phyloP scores from a whole-genome alignment of 2,329 filamentous ascomycete species.

The Botrytis medusae region DNA sequence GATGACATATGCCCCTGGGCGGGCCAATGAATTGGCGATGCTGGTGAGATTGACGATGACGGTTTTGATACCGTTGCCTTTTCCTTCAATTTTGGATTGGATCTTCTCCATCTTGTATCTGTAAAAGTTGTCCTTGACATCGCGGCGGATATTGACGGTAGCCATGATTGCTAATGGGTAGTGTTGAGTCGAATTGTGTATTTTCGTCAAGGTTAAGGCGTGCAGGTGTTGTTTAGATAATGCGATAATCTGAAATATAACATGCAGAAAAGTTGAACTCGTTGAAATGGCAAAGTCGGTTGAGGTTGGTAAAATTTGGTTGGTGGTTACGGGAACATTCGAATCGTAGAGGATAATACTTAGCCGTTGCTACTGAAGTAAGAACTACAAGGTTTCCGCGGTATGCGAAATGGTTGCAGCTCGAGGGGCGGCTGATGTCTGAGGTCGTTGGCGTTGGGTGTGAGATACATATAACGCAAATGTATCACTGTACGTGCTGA shows the following conservation, averaged over 20 bases:
- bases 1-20: slow-evolving; percentile 92
- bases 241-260: slow-evolving; percentile 44
- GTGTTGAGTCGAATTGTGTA: slow-evolving; percentile 26
- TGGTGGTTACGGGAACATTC: slow-evolving; percentile 45
- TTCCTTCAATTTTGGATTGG: slow-evolving; percentile 99
- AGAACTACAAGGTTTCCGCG: slow-evolving; percentile 88
- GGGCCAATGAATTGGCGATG: slow-evolving; percentile 87
- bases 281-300: slow-evolving; percentile 50
- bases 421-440: slow-evolving; percentile 90
- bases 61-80: slow-evolving; percentile 99
- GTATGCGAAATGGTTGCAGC: slow-evolving; percentile 96
- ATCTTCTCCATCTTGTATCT: slow-evolving; percentile 99
- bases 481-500: slow-evolving; percentile 33
- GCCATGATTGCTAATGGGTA: slow-evolving; percentile 69
- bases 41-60: slow-evolving; percentile 96
- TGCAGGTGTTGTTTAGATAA: slow-evolving; percentile 30
- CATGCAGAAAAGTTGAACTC: slow-evolving; percentile 41
- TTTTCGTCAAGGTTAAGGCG: slow-evolving; percentile 27
- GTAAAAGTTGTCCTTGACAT: slow-evolving; percentile 98
- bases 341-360: slow-evolving; percentile 43
- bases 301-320: slow-evolving; percentile 48
- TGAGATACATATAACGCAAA: slow-evolving; percentile 44
- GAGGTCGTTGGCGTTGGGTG: slow-evolving; percentile 75
- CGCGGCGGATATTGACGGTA: slow-evolving; percentile 96
- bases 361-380: slow-evolving; percentile 93